Percentiles rank a stretch among this genome's conserved stretches.
Evolutionary conservation across 2,329 filamentous ascomycete species (phyloP).

Genomic region (Proliferodiscus dingleyae): DNA sequence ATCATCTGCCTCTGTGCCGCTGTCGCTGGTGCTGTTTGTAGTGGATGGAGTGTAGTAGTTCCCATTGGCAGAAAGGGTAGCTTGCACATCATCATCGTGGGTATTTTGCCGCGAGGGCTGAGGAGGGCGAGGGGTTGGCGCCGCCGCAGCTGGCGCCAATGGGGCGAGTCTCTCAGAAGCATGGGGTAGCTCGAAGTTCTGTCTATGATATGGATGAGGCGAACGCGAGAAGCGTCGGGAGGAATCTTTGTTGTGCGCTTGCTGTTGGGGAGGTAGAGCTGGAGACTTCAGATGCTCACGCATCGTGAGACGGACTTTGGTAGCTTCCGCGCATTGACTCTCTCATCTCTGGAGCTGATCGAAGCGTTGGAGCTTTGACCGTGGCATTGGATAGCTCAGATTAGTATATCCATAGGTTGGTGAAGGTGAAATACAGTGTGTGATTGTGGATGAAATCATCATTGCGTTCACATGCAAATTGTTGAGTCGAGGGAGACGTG

Average conservation of each 20-base stretch:
- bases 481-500: conserved; percentile 8
- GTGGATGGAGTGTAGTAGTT: conserved; percentile 41
- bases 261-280: conserved; percentile 18
- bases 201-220: conserved; percentile 64
- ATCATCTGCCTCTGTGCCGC: conserved; percentile 92
- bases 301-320: conserved; percentile 19
- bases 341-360: conserved; percentile 19
- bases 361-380: background rate
- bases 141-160: conserved; percentile 2
- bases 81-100: conserved; percentile 29
- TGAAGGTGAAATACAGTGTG: background rate
- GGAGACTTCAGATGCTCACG: conserved; percentile 22
- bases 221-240: conserved; percentile 42
- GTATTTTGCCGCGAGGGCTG: conserved; percentile 25
- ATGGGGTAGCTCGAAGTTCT: conserved; percentile 50
- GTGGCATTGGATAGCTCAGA: background rate
- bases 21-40: conserved; percentile 86
- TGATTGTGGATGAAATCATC: background rate
- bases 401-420: background rate
- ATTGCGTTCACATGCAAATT: conserved; percentile 20
- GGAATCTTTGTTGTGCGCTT: conserved; percentile 22
- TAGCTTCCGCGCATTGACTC: conserved; percentile 13
- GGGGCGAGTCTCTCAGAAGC: conserved; percentile 38
- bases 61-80: conserved; percentile 13
- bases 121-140: conserved; percentile 22